phyloP scores from a whole-genome alignment of 2,329 filamentous ascomycete genomes.

The Hawksworthiomyces lignivorus region DNA sequence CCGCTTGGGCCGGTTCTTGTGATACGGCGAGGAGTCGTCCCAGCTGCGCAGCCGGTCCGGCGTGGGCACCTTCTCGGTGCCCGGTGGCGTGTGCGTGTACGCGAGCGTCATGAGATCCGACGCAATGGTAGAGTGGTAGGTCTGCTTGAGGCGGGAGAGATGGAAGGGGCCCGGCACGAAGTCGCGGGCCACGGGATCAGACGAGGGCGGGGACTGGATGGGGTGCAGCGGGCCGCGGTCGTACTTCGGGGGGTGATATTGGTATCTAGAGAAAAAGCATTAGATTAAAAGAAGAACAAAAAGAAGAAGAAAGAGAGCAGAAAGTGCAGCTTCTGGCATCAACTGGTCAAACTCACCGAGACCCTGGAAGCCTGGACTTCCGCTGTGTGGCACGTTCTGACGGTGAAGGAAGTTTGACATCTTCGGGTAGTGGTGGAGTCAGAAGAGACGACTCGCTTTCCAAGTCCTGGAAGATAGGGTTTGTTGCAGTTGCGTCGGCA shows the following conservation, averaged over 20 bases:
- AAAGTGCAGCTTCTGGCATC: background rate
- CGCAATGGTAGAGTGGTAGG: constrained; percentile 78
- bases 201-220: constrained; percentile 77
- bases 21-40: constrained; percentile 89
- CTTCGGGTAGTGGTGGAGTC: constrained; percentile 32
- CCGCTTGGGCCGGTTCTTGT: constrained; percentile 79
- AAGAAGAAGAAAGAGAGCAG: background rate
- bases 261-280: constrained; percentile 56
- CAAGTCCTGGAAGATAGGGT: constrained; percentile 36
- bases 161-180: constrained; percentile 90
- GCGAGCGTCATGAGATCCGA: constrained; percentile 81
- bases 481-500: constrained; percentile 16
- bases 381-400: constrained; percentile 27
- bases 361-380: constrained; percentile 35
- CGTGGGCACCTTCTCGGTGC: constrained; percentile 47
- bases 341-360: constrained; percentile 33
- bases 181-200: constrained; percentile 78
- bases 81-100: constrained; percentile 80
- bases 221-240: constrained; percentile 90
- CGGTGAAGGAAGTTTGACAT: constrained; percentile 32
- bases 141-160: constrained; percentile 79
- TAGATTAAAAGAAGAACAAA: background rate
- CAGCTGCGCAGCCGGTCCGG: constrained; percentile 69
- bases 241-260: constrained; percentile 91
- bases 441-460: constrained; percentile 42